Evolutionary conservation across 1,284 basidiomycete species (phyloP).

Genomic region (Prillingera fragicola): DNA sequence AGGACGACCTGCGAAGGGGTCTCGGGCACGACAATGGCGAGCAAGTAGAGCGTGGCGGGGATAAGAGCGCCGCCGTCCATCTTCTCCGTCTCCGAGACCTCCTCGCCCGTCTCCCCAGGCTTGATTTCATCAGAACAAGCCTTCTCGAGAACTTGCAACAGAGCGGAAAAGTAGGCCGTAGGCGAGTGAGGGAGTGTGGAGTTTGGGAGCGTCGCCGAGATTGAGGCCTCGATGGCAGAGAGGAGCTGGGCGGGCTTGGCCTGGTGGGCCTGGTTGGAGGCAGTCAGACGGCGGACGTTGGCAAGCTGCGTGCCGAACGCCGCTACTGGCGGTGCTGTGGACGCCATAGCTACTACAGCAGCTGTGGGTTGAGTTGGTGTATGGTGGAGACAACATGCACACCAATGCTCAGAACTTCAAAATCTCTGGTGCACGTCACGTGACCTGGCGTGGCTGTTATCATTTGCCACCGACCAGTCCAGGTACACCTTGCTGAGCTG

Average conservation of each 20-base stretch:
- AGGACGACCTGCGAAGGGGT: conserved; percentile 54
- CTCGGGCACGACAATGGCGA: conserved; percentile 67
- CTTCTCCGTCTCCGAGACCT: conserved; percentile 41
- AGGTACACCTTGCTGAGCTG: too few species aligned
- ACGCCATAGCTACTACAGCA: conserved; percentile 19
- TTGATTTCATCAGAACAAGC: conserved; percentile 39
- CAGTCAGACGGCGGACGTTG: conserved; percentile 83
- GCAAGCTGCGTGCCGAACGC: conserved; percentile 54
- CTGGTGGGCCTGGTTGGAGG: conserved; percentile 77
- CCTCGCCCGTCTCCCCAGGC: conserved; percentile 32
- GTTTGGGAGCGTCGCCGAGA: conserved; percentile 48
- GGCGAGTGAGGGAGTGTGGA: conserved; percentile 64
- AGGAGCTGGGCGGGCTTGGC: conserved; percentile 86
- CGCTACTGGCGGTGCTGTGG: conserved; percentile 15
- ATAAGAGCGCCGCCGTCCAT: conserved; percentile 68
- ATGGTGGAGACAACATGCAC: too few species aligned
- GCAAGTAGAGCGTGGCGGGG: conserved; percentile 82
- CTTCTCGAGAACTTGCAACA: conserved; percentile 54
- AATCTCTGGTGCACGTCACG: too few species aligned
- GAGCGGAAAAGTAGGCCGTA: conserved; percentile 82
- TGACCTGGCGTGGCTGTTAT: too few species aligned
- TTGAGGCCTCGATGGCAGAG: conserved; percentile 79
- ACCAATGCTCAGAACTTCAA: too few species aligned
- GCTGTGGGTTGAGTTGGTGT: background rate
- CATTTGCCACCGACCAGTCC: too few species aligned